phyloP scores from a whole-genome alignment of 129 eudicot genomes.

The Sambucus nigra region DNA sequence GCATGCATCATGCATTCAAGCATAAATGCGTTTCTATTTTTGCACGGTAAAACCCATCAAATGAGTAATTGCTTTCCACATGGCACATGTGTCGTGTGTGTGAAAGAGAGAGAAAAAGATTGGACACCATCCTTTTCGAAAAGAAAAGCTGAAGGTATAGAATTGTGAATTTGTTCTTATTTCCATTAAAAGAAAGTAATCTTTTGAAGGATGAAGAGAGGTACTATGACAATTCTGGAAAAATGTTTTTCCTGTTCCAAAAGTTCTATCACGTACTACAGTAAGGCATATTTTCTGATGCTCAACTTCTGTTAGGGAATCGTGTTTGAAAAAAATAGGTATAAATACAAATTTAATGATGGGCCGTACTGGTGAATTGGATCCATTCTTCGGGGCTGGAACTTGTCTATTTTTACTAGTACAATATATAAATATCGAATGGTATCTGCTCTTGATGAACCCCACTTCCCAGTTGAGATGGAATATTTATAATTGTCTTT shows the following conservation, averaged over 20 bases:
- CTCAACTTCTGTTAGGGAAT: no score
- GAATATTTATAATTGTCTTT: no score
- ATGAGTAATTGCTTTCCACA: no score
- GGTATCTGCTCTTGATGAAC: constrained; percentile 11
- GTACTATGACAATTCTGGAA: neutral
- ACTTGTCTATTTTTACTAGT: constrained; percentile 8
- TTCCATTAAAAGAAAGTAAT: constrained; percentile 1
- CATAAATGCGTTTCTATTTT: no score
- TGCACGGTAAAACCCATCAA: no score
- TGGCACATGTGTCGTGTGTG: neutral
- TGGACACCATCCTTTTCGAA: neutral
- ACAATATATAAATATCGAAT: constrained; percentile 2
- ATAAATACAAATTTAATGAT: neutral
- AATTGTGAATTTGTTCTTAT: constrained; percentile 11
- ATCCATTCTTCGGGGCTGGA: constrained; percentile 2
- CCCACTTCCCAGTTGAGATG: constrained; percentile 15
- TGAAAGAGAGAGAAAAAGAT: neutral
- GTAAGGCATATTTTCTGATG: constrained; percentile 4
- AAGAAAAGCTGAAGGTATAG: neutral
- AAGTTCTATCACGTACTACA: neutral
- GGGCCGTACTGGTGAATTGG: neutral
- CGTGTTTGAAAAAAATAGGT: neutral
- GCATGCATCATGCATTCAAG: no score
- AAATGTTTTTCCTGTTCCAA: neutral
- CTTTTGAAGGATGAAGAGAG: neutral